These are phyloP conservation scores for Malus hybrid DNA, from an alignment of 331 rosid species.

Conservation along the genomic window DNA sequence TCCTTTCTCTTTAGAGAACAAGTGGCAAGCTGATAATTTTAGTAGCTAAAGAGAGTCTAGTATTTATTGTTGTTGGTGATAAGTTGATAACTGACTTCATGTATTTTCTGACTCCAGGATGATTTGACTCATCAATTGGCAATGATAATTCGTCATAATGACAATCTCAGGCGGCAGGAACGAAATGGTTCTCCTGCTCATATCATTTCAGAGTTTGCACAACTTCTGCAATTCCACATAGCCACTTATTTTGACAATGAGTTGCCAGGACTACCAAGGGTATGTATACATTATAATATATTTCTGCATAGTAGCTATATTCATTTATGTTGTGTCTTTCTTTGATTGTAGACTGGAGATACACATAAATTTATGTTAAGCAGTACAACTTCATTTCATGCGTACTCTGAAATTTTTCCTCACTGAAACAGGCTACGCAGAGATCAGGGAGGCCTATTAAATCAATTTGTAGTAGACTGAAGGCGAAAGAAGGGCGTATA, in stretches of 20 bases:
- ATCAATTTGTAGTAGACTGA: constrained; percentile 96
- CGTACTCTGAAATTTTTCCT: neutral
- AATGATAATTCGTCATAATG: constrained; percentile 93
- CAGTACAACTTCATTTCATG: neutral
- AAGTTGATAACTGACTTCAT: constrained; percentile 7
- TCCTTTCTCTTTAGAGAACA: neutral
- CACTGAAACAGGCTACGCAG: constrained; percentile 68
- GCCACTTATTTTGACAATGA: constrained; percentile 97
- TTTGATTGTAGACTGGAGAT: neutral
- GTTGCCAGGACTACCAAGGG: constrained; percentile 95
- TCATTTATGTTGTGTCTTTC: neutral
- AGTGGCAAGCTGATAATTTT: neutral
- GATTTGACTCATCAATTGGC: constrained; percentile 98
- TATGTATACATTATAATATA: constrained; percentile 18
- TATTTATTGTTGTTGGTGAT: neutral
- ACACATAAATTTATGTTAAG: neutral
- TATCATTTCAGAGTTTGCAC: constrained; percentile 93
- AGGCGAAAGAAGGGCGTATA: constrained; percentile 96
- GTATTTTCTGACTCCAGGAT: constrained; percentile 47
- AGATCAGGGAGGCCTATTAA: constrained; percentile 98
- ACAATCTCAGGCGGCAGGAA: constrained; percentile 86
- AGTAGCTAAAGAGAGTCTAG: neutral
- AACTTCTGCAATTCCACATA: constrained; percentile 89
- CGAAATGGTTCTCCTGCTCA: constrained; percentile 98
- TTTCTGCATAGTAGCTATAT: neutral